Conservation (phyloP, 1,284 basidiomycete species). For the Boletus semigastroideus region DNA sequence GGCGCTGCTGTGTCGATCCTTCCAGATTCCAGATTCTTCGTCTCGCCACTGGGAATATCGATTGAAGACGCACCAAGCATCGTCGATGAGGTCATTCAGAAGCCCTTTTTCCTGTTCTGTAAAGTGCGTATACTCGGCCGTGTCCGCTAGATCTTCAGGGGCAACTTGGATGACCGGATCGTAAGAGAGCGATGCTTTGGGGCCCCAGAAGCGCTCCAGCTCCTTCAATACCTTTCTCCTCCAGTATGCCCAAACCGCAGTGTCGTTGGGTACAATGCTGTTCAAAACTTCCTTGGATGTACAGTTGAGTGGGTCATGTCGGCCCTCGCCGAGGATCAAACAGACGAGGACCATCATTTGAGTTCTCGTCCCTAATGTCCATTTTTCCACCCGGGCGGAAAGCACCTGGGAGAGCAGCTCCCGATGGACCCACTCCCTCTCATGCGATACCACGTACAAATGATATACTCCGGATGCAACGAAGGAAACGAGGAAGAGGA, state of each 20-base stretch:
- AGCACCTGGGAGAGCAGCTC: slow-evolving; percentile 21
- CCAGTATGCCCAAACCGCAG: slow-evolving; percentile 28
- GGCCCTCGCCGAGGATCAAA: slow-evolving; percentile 14
- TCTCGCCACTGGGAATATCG: slow-evolving; percentile 13
- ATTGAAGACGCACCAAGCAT: slow-evolving; percentile 27
- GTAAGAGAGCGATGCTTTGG: slow-evolving; percentile 2
- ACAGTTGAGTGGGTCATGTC: not conserved
- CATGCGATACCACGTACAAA: slow-evolving; percentile 24
- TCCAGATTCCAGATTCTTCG: not conserved
- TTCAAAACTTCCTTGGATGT: slow-evolving; percentile 3
- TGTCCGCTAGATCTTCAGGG: slow-evolving; percentile 12
- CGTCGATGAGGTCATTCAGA: slow-evolving; percentile 20
- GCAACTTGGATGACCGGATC: slow-evolving; percentile 11
- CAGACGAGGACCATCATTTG: slow-evolving; percentile 31
- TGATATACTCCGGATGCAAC: slow-evolving; percentile 32
- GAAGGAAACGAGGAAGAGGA: slow-evolving; percentile 26
- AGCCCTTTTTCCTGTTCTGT: slow-evolving; percentile 11
- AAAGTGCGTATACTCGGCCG: slow-evolving; percentile 7
- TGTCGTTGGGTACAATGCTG: slow-evolving; percentile 28
- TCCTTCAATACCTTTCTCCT: slow-evolving; percentile 22
- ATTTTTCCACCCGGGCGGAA: slow-evolving; percentile 10
- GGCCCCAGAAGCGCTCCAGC: slow-evolving; percentile 9
- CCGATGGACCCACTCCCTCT: slow-evolving; percentile 22
- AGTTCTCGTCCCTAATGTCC: slow-evolving; percentile 25
- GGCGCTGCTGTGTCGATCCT: not conserved